Conservation (phyloP, 2,329 filamentous ascomycete species). For the Penicillium sp. region DNA sequence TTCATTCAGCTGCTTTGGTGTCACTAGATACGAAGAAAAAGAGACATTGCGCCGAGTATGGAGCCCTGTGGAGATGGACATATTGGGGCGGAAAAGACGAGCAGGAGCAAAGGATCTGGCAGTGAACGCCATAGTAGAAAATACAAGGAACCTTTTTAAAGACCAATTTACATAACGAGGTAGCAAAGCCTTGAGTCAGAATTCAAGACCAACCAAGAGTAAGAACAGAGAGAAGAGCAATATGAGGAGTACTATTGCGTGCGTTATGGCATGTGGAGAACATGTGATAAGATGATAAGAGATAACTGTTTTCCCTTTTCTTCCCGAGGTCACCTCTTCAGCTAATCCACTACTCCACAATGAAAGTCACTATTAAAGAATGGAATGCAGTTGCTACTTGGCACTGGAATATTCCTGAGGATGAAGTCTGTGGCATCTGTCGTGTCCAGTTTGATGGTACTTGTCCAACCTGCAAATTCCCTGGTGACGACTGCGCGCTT, state of each 20-base stretch:
- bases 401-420: slow-evolving; percentile 96
- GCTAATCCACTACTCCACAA: slow-evolving; percentile 43
- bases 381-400: slow-evolving; percentile 95
- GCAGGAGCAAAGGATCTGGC: slow-evolving; percentile 29
- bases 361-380: slow-evolving; percentile 93
- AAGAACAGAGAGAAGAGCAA: slow-evolving; percentile 3
- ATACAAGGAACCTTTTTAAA: background rate
- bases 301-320: slow-evolving; percentile 1
- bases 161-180: slow-evolving; percentile 30
- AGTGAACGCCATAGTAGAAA: slow-evolving; percentile 35
- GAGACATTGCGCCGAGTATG: slow-evolving; percentile 45
- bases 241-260: slow-evolving; percentile 9
- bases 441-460: slow-evolving; percentile 97
- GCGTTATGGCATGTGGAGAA: slow-evolving; percentile 19
- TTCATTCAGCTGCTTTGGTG: slow-evolving; percentile 75
- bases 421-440: slow-evolving; percentile 98
- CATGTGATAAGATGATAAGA: slow-evolving; percentile 13
- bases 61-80: slow-evolving; percentile 23
- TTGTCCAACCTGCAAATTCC: slow-evolving; percentile 96
- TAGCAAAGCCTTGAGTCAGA: background rate
- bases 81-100: slow-evolving; percentile 27
- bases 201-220: background rate
- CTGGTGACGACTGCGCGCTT: slow-evolving; percentile 90
- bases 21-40: slow-evolving; percentile 81
- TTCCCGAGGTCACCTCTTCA: background rate